Conservation (phyloP, 768 basidiomycete species). For the Lactarius deliciosus region DNA sequence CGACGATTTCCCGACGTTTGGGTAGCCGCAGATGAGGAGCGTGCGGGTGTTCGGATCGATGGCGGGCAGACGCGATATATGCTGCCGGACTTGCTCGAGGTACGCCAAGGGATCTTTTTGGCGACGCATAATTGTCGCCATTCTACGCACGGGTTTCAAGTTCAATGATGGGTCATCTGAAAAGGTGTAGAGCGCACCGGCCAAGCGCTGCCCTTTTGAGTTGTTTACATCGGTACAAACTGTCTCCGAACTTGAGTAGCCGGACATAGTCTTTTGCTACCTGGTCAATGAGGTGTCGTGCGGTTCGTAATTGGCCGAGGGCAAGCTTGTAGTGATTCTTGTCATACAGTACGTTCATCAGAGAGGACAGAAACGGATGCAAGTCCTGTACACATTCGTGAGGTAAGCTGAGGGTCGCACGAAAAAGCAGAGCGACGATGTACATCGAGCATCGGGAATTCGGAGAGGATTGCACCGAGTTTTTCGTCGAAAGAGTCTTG, state of each 20-base stretch:
- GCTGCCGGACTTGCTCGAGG: slow-evolving; percentile 98
- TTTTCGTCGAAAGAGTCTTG: slow-evolving; percentile 97
- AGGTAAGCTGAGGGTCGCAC: background rate
- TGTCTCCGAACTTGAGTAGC: slow-evolving; percentile 96
- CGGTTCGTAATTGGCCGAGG: slow-evolving; percentile 93
- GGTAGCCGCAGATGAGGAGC: slow-evolving; percentile 96
- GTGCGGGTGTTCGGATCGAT: slow-evolving; percentile 99
- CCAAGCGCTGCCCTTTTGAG: slow-evolving; percentile 96
- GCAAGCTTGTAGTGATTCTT: slow-evolving; percentile 99
- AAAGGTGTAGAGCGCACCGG: slow-evolving; percentile 59
- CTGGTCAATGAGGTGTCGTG: slow-evolving; percentile 93
- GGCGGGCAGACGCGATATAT: slow-evolving; percentile 95
- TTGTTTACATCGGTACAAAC: slow-evolving; percentile 97
- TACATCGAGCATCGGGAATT: slow-evolving; percentile 98
- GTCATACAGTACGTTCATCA: slow-evolving; percentile 99
- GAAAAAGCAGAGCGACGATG: slow-evolving; percentile 37
- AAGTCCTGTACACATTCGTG: slow-evolving; percentile 58
- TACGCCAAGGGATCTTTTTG: slow-evolving; percentile 99
- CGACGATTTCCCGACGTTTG: slow-evolving; percentile 98
- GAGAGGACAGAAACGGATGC: slow-evolving; percentile 92
- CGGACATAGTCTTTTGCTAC: slow-evolving; percentile 97
- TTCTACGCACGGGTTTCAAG: slow-evolving; percentile 47
- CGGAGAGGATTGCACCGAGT: slow-evolving; percentile 85
- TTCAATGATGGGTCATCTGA: background rate
- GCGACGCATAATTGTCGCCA: slow-evolving; percentile 98